A percentile compares a stretch with the other conserved stretches of the same genome.
These are phyloP conservation scores for Fusarium agapanthi DNA, from an alignment of 2,329 filamentous ascomycete species.

Conservation along the genomic window DNA sequence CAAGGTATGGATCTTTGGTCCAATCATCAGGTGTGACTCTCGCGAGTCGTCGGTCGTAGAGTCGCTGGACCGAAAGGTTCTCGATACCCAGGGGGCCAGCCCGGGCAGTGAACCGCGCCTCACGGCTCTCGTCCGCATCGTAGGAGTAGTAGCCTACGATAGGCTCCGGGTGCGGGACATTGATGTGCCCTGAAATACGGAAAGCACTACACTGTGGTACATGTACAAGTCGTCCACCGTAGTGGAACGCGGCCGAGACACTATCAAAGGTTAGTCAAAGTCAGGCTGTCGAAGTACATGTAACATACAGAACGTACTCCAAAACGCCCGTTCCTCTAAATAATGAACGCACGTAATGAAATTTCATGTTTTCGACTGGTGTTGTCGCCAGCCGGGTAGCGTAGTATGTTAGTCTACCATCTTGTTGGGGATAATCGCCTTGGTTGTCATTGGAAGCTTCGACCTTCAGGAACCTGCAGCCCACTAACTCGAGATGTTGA, in stretches of 20 bases:
- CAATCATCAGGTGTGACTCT: neutral
- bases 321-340: neutral
- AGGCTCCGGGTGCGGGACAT: neutral
- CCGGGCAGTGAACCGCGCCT: neutral
- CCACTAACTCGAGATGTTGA: neutral
- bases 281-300: neutral
- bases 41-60: neutral
- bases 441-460: neutral
- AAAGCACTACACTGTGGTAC: neutral
- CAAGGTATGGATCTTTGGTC: neutral
- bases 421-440: neutral
- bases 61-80: neutral
- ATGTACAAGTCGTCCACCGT: neutral
- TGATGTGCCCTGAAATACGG: accelerated
- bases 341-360: neutral
- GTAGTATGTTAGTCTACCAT: neutral
- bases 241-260: neutral
- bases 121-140: neutral
- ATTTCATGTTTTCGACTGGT: neutral
- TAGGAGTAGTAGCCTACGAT: neutral
- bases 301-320: neutral
- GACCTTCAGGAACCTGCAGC: neutral
- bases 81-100: neutral
- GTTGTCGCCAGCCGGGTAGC: neutral
- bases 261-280: neutral